A percentile compares a stretch with the other conserved stretches of the same genome.
Conservation (phyloP, 1,139 yeast species). For the Scheffersomyces lignicola region DNA sequence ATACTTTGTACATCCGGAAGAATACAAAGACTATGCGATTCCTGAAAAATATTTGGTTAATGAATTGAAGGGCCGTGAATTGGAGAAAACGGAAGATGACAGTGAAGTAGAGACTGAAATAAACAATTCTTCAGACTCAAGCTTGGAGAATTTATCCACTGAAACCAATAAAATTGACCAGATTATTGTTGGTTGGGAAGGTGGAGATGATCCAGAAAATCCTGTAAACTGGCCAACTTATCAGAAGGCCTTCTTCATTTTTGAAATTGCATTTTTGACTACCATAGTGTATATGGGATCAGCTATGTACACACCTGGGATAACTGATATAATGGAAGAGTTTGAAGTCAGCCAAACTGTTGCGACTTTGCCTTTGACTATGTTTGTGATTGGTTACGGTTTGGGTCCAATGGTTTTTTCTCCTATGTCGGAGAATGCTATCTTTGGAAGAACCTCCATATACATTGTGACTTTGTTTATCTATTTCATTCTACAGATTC, state of each 20-base stretch:
- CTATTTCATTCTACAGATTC: constrained; percentile 34
- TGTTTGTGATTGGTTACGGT: constrained; percentile 42
- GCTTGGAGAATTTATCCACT: constrained; percentile 6
- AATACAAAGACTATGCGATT: constrained; percentile 27
- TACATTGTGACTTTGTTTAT: constrained; percentile 31
- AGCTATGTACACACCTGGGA: constrained; percentile 61
- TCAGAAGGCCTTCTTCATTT: constrained; percentile 37
- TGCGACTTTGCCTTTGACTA: constrained; percentile 34
- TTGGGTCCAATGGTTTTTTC: constrained; percentile 40
- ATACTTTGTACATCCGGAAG: constrained; percentile 31
- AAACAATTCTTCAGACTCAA: not conserved
- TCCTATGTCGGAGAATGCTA: constrained; percentile 39
- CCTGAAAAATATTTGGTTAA: constrained; percentile 30
- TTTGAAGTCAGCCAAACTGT: constrained; percentile 25
- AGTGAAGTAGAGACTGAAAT: constrained; percentile 1
- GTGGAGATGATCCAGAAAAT: constrained; percentile 55
- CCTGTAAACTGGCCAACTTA: constrained; percentile 56
- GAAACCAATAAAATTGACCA: constrained; percentile 7
- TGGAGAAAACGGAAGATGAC: constrained; percentile 1
- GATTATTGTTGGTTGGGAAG: constrained; percentile 40
- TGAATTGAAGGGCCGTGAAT: constrained; percentile 3
- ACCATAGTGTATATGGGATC: constrained; percentile 60
- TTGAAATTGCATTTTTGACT: constrained; percentile 47
- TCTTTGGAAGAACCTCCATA: constrained; percentile 52
- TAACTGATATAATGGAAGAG: constrained; percentile 26